Evolutionary conservation across 75 land plant species (phyloP), one percentile per base, ranked within the genome.

Genomic region (Pinus albicaulis): DNA sequence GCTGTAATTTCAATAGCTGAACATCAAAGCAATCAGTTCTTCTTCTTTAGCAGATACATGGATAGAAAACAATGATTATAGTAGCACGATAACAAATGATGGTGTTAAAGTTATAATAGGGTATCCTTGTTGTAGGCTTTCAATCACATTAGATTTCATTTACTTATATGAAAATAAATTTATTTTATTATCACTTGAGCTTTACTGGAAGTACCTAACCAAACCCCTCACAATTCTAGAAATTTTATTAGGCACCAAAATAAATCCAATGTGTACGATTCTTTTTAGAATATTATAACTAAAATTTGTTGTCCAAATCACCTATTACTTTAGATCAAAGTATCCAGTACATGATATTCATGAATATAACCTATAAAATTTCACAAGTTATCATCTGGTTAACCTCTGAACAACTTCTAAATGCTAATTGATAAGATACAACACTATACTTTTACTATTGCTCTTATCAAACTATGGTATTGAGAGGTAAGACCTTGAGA

Each of bases 401-500:
- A 25, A 75, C 22, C 31, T 16, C 25, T 34, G 44, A 56, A 60
- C 34, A 56, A 59, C 13, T 75, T 26, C 11, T 20, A 60, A 5
- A 75, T 36, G 2, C 41, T 13, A 75, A 57, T 36, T 17, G 34
- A 28, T 19, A 73, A 73, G n/a, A 73, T 28, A 73, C 36, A 73
- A 73, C 6, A 23, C 56, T 25, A 73, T 28, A n/a, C 3, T 25
- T 55, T 22, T 68, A 20, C 19, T n/a, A 22, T 3, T 68, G 20
- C 48, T 10, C 3, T n/a, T 10, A 20, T 19, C 22, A 75, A 75
- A 57, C 22, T 15, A 6, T 48, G 19, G 3, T 55, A 31, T 14
- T 44, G 31, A 22, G 26, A 23, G 36, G 22, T 20, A 56, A 71
- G 0, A 94, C 99, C 95, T 96, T 94, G 12, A 96, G 88, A 77